phyloP scores from a whole-genome alignment of 2,329 filamentous ascomycete species.

The Coleophoma eucalyptorum region DNA sequence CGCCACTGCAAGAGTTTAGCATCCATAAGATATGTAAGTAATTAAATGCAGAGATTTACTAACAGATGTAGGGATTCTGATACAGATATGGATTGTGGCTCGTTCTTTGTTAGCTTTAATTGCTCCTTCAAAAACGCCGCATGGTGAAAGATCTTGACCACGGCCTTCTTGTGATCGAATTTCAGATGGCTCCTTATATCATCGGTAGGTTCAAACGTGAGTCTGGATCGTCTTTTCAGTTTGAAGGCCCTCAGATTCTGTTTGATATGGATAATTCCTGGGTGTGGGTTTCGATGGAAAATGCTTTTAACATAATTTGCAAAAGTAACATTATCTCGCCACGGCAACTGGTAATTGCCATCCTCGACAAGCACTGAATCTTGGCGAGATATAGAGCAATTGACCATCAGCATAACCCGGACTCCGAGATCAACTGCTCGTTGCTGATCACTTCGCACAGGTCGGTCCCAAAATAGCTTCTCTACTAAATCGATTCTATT shows the following conservation, averaged over 20 bases:
- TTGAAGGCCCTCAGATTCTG: constrained; percentile 17
- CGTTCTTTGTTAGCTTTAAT: constrained; percentile 12
- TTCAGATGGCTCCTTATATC: constrained; percentile 26
- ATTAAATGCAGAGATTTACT: neutral
- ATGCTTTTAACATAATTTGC: constrained; percentile 13
- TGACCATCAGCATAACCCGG: constrained; percentile 21
- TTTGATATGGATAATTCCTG: constrained; percentile 16
- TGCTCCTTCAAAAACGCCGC: constrained; percentile 27
- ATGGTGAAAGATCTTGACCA: constrained; percentile 26
- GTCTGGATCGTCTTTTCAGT: constrained; percentile 19
- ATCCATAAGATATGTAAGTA: neutral
- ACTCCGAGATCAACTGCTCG: constrained; percentile 20
- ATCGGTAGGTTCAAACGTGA: constrained; percentile 22
- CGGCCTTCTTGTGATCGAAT: constrained; percentile 19
- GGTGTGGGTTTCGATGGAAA: constrained; percentile 19
- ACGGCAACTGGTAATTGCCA: constrained; percentile 14
- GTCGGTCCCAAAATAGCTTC: constrained; percentile 10
- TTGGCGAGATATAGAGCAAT: constrained; percentile 15
- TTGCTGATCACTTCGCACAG: constrained; percentile 14
- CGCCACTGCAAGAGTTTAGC: constrained; percentile 6
- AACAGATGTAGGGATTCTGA: constrained; percentile 9
- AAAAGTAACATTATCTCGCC: constrained; percentile 17
- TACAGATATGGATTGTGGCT: constrained; percentile 1
- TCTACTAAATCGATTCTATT: constrained; percentile 9
- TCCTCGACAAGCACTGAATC: constrained; percentile 17